Base-by-base conservation (phyloP, 768 basidiomycete genomes). In the Lentinula sp. region DNA sequence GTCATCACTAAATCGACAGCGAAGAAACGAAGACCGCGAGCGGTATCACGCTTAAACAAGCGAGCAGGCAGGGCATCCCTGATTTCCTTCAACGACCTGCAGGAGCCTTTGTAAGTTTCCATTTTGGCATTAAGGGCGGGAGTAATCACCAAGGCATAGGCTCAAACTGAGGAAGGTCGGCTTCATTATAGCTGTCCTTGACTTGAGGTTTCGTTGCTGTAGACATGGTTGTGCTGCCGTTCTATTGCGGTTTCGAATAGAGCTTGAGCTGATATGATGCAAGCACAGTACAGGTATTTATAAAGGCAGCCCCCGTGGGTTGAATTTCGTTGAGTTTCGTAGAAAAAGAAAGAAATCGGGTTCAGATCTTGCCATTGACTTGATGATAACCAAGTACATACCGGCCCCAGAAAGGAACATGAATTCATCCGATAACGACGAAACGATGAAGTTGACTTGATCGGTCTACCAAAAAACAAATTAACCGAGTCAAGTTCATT, bases 1-100 rank as follows among this genome's bases (percentile, higher is more conserved):
- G 80, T 80, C 67, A 84, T 62, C 9, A 75, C 42, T 11, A 84
- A 16, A 63, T 84, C 83, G 6, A 81, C 78, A 60, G 71, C 69
- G 23, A 82, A 70, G 65, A 77, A 81, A 3, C 71, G 61, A 1
- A 82, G 61, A 5, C 81, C 77, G 58, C 71, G 72, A 0, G 49
- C 48, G 0, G 78, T 79, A 57, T 77, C 71, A n/a, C 79, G 74
- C 9, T 75, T 69, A 63, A 83, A 83, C 49, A 75, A 72, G 28
- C 73, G 73, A 5, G 75, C 61, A 3, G 83, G 82, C 45, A 84
- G 81, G 10, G 78, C 80, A 40, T 71, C 75, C 21, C 79, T 75
- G 50, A 84, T 83, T 62, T 83, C 78, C 60, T 78, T 76, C 37
- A 83, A 70, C 34, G 78, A 73, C 80, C 80, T 82, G 46, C 13